Base-by-base conservation (phyloP, 1,284 basidiomycete species). In the Ceratobasidium sp. region DNA sequence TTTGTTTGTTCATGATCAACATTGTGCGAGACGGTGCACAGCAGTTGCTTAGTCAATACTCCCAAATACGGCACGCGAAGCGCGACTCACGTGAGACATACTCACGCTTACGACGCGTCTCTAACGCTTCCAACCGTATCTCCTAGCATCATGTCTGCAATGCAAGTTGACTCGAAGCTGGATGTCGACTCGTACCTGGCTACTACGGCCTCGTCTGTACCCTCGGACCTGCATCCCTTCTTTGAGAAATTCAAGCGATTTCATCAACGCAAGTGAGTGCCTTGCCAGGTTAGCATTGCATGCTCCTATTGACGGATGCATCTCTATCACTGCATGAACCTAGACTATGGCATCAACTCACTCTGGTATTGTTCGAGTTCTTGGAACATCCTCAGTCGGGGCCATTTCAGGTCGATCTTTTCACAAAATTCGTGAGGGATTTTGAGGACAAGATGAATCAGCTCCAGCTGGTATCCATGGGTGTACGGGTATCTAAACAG, bases 341-440 rank as follows among this genome's bases (percentile, higher is more conserved):
- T 75, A 98, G 96, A 81, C 85, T 99, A 83, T 99, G 97, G 96
- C 96, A 98, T 81, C 97, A 99, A 81, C 85, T 99, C 43, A 97
- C 97, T 0, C 84, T 90, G 75, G 90, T 94, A 76, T 85, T 99
- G 30, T 89, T 91, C 77, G 87, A 91, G 74, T 97, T 98, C 84
- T 89, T 97, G 75, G 89, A 91, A 76, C 85, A 90, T 53, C 90
- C 93, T 1, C 82, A 87, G 21, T 89, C 93, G 3, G 85, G 85
- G 73, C 87, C 89, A 5, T 93, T 87, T 81, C 90, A 92, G 73
- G 92, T 98, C 45, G 92, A 96, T 79, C 89, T 98, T 52, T 94
- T 92, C 82, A 85, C 91, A 77, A 86, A 88, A 78, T 95, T 96
- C 78, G 89, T 96, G 74, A 83, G 86, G 55, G 88, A 91, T 74